Percentiles rank a stretch among this genome's conserved stretches.
These are phyloP conservation scores for Schizophyllum amplum DNA, from an alignment of 1,284 basidiomycete species.

Conservation along the genomic window DNA sequence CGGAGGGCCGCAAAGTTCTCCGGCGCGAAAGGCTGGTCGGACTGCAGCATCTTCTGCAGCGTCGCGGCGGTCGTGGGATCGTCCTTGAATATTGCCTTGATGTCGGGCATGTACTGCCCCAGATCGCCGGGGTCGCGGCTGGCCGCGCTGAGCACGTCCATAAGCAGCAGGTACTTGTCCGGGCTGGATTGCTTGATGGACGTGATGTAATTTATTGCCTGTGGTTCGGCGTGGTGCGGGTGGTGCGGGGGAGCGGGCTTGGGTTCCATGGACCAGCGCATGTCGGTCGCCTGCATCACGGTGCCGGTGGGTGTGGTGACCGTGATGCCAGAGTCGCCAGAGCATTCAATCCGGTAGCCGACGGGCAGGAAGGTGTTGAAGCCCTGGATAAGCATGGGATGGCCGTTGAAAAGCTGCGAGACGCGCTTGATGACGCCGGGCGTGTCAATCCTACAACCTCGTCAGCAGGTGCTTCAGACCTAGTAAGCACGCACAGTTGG, in stretches of 20 bases:
- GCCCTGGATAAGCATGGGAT: conserved; percentile 88
- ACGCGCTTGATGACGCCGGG: conserved; percentile 96
- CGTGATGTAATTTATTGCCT: conserved; percentile 90
- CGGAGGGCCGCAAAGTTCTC: neutral
- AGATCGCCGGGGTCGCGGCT: neutral
- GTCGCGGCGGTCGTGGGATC: neutral
- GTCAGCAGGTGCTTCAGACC: conserved; percentile 9
- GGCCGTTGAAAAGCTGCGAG: conserved; percentile 86
- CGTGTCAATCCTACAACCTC: conserved; percentile 82
- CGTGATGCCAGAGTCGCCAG: conserved; percentile 65
- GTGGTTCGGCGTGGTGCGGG: conserved; percentile 33
- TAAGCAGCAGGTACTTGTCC: conserved; percentile 89
- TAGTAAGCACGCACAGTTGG: conserved; percentile 56
- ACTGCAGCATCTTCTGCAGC: neutral
- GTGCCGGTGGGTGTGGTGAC: conserved; percentile 63
- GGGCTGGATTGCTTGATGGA: conserved; percentile 96
- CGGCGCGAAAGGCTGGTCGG: neutral
- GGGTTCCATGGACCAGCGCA: conserved; percentile 54
- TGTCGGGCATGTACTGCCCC: neutral
- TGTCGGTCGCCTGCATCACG: conserved; percentile 17
- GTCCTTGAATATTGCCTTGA: neutral
- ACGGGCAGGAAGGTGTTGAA: conserved; percentile 97
- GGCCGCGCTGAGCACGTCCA: conserved; percentile 63
- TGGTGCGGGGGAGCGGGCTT: conserved; percentile 49
- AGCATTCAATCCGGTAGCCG: conserved; percentile 89